Conservation (phyloP, 148 eudicot genomes). For the Nepenthes mirabilis region DNA sequence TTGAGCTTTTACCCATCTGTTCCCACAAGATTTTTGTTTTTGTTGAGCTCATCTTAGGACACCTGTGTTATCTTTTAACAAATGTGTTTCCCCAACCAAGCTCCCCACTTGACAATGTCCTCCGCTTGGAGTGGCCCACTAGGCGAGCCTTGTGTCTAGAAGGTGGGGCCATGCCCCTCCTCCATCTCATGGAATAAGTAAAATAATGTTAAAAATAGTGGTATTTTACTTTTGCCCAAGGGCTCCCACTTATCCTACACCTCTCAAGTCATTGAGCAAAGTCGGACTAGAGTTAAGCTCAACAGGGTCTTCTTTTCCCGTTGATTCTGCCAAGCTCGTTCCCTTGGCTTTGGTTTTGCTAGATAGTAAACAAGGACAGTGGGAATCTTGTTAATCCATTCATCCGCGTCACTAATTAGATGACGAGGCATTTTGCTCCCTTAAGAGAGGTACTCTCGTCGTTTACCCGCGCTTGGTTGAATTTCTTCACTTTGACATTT, state of each 20-base stretch:
- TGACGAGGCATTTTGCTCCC: slow-evolving; percentile 5
- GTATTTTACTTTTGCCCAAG: slow-evolving; percentile 7
- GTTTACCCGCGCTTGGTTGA: slow-evolving; percentile 9
- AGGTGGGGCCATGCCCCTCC: slow-evolving; percentile 6
- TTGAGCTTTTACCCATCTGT: slow-evolving; percentile 6
- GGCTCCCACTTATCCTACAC: slow-evolving; percentile 9
- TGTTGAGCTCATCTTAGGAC: slow-evolving; percentile 24
- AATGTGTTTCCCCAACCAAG: slow-evolving; percentile 17
- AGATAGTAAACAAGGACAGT: slow-evolving; percentile 19
- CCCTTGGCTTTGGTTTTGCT: slow-evolving; percentile 20
- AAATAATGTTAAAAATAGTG: slow-evolving; percentile 16
- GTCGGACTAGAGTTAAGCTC: slow-evolving; percentile 9
- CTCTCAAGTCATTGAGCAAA: slow-evolving; percentile 5
- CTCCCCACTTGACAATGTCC: slow-evolving; percentile 15
- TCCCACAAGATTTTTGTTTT: slow-evolving; percentile 20
- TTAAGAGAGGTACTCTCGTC: slow-evolving; percentile 3
- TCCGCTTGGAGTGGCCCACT: slow-evolving; percentile 8
- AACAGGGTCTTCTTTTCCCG: slow-evolving; percentile 18
- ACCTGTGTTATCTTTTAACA: slow-evolving; percentile 15
- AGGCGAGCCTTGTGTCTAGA: neutral
- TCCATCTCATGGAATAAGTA: slow-evolving; percentile 12
- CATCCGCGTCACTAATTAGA: slow-evolving; percentile 4
- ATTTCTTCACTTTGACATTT: slow-evolving; percentile 12
- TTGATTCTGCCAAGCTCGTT: slow-evolving; percentile 19
- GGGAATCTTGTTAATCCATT: slow-evolving; percentile 22